phyloP scores from a whole-genome alignment of 2,329 filamentous ascomycete genomes.

The Phaeomoniella chlamydospora region DNA sequence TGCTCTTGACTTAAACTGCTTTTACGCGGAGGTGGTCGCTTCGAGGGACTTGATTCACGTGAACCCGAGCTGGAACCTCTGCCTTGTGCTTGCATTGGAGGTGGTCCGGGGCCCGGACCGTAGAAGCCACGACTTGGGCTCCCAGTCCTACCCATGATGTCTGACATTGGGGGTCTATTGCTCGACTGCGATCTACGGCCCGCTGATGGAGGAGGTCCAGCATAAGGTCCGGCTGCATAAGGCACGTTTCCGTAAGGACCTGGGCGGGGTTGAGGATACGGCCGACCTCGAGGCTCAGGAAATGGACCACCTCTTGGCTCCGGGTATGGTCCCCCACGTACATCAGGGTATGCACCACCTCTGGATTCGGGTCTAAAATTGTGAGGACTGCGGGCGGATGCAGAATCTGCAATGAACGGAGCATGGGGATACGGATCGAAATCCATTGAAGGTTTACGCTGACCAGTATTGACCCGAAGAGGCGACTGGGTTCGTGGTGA shows the following conservation, averaged over 20 bases:
- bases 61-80: conserved; percentile 8
- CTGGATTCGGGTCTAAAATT: conserved; percentile 11
- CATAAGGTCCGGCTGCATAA: conserved; percentile 6
- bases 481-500: conserved; percentile 4
- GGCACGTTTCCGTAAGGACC: not conserved
- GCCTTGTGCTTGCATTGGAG: conserved; percentile 11
- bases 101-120: conserved; percentile 11
- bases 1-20: conserved; percentile 41
- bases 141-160: not conserved
- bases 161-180: conserved; percentile 1
- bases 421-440: conserved; percentile 1
- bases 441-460: conserved; percentile 2
- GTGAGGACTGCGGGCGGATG: conserved; percentile 5
- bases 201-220: conserved; percentile 7
- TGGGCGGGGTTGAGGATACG: conserved; percentile 5
- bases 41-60: conserved; percentile 14
- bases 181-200: conserved; percentile 5
- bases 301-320: conserved; percentile 1
- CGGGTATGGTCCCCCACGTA: not conserved
- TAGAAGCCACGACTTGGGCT: conserved; percentile 8
- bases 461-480: conserved; percentile 8
- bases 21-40: conserved; percentile 44
- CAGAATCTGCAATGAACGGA: conserved; percentile 7
- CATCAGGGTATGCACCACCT: conserved; percentile 3
- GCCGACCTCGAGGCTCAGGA: no score